Evolutionary conservation across 2,329 filamentous ascomycete species (phyloP), one percentile per base, ranked within the genome.

Genomic region (Coniochaeta prunicola): DNA sequence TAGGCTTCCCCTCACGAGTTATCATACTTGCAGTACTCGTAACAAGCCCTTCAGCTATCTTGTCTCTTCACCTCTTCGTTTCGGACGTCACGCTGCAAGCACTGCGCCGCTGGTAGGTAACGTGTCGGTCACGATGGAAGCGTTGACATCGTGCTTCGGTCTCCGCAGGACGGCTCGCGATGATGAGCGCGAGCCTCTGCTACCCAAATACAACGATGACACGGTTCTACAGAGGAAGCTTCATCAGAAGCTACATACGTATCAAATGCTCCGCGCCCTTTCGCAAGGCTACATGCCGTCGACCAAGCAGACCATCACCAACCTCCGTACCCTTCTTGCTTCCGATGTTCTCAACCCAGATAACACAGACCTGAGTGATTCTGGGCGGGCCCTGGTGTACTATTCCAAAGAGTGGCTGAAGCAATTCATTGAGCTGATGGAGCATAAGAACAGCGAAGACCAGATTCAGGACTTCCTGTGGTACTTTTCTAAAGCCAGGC

Each of bases 391-490:
- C 54, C 78, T 97, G 26, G 78, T 90, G 57, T 87, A 87, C 61
- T 88, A 88, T 68, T 79, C 80, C 55, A 90, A 88, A 69, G 80
- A 88, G 64, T 93, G 86, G 83, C 76, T 97, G 8, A 82, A 85
- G 59, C 82, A 92, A 59, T 86, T 96, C 70, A 93, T 96, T 66
- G 85, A 91, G n/a, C 74, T 96, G 6, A 71, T 97, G 53, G 80
- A 85, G 58, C 80, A 92, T 72, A 97, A 97, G 77, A 97, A 97
- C 71, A 77, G 79, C 61, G 74, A 84, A 17, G 91, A 97, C 72
- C 89, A 96, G 70, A 84, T 97, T 19, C 93, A 97, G 71, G 91
- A 97, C 67, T 90, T 97, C 63, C 79, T 96, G 40, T 97, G 92
- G 92, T 92, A 88, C 66, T 73, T 96, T 53, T 77, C 85, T 62